phyloP scores from a whole-genome alignment of 305 asterid species.

The Fraxinus nigra region DNA sequence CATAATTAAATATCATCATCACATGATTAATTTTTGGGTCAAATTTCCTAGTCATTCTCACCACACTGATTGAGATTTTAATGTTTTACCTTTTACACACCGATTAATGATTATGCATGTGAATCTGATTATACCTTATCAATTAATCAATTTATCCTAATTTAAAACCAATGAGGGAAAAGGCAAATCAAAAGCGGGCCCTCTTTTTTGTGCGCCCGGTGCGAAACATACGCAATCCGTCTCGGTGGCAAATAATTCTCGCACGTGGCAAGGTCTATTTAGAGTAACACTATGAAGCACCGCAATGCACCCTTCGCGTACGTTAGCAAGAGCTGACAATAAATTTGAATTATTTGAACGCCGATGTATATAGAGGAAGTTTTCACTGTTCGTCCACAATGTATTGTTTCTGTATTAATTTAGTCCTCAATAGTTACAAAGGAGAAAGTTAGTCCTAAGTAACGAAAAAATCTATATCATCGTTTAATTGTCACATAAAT shows the following conservation, averaged over 20 bases:
- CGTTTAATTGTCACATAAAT: background rate
- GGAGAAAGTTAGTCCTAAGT: background rate
- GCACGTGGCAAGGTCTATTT: constrained; percentile 11
- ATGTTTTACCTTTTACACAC: constrained; percentile 39
- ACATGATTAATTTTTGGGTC: constrained; percentile 33
- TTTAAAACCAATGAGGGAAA: background rate
- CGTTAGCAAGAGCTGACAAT: constrained; percentile 31
- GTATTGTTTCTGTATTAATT: background rate
- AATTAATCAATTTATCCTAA: constrained; percentile 18
- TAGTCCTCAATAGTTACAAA: background rate
- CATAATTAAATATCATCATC: constrained; percentile 30
- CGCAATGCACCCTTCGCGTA: constrained; percentile 35
- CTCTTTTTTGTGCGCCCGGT: constrained; percentile 28
- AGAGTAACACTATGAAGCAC: background rate
- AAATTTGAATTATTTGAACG: constrained; percentile 38
- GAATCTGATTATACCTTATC: constrained; percentile 32
- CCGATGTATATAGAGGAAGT: background rate
- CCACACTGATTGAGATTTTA: constrained; percentile 43
- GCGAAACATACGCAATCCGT: constrained; percentile 29
- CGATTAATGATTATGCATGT: constrained; percentile 27
- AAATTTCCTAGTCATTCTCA: constrained; percentile 43
- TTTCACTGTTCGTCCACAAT: background rate
- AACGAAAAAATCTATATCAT: background rate
- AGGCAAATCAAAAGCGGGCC: constrained; percentile 6
- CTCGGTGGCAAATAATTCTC: constrained; percentile 12